Conservation (phyloP, 2,329 filamentous ascomycete genomes). For the Colletotrichum lini region DNA sequence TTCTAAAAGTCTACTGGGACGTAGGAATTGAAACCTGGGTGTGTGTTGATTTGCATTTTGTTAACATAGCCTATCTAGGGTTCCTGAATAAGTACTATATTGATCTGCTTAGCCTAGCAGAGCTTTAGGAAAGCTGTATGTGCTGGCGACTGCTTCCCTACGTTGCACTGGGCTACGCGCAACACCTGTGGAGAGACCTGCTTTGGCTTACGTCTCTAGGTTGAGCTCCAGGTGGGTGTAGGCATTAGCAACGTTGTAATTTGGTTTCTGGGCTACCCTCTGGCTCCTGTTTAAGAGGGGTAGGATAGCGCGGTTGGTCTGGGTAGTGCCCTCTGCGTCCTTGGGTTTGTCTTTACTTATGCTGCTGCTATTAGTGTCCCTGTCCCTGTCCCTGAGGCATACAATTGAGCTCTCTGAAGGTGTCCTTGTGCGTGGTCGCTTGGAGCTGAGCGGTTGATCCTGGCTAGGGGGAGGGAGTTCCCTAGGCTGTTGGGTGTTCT, state of each 20-base stretch:
- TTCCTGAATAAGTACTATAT: conserved; percentile 6
- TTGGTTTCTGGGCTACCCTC: conserved; percentile 9
- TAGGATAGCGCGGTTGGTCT: background rate
- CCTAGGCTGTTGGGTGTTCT: background rate
- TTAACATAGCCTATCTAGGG: conserved; percentile 18
- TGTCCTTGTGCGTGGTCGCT: background rate
- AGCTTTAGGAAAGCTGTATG: conserved; percentile 15
- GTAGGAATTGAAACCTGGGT: conserved; percentile 9
- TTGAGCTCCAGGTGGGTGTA: conserved; percentile 16
- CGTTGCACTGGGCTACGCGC: conserved; percentile 5
- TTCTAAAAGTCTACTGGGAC: background rate
- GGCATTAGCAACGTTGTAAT: conserved; percentile 17
- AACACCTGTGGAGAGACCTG: background rate
- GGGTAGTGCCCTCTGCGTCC: no score
- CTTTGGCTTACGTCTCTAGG: conserved; percentile 2
- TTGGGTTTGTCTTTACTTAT: background rate
- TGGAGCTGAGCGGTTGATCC: background rate
- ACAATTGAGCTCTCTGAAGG: background rate
- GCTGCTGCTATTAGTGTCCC: background rate
- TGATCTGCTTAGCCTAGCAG: conserved; percentile 3
- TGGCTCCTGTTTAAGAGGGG: no score
- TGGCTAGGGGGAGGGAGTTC: background rate
- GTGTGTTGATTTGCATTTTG: conserved; percentile 16
- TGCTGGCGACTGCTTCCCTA: conserved; percentile 3
- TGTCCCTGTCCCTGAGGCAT: background rate